Base-by-base conservation (phyloP, 495 filamentous ascomycete species). In the Neurospora sp. region DNA sequence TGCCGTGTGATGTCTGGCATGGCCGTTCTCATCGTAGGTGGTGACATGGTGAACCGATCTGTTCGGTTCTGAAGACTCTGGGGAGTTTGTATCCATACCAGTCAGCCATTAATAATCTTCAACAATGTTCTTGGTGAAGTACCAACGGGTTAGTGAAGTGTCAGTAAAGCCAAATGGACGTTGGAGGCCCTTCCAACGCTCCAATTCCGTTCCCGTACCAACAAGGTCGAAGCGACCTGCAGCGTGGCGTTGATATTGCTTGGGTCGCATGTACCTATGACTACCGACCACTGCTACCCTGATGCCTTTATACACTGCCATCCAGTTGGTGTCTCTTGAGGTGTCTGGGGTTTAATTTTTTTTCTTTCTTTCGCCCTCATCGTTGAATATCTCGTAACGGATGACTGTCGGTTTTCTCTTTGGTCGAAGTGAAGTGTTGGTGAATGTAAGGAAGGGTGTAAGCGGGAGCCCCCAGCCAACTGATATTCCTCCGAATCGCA, bases 401-500 rank as follows among this genome's bases (percentile, higher is more conserved):
- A 65, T 35, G 22, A 35, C 53, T 18, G 27, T 31, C 27, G 2
- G 27, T 31, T 31, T 31, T 31, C 27, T 31, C 27, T 31, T 31
- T 31, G 27, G 27, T 31, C 27, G 27, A 31, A 31, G 27, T 31
- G 27, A 31, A 31, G 27, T 31, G 27, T 31, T 61, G 12, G 53
- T 61, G 12, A 12, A 61, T 61, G 6, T 31, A 14, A 35, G 12
- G 20, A 61, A 35, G 27, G 22, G 48, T 20, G 6, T 65, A 65
- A 35, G 53, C 27, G 27, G 48, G 7, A 35, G 6, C 72, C 77
- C 79, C 79, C 74, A 78, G 75, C 79, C 78, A 79, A 76, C 74
- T 73, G 76, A 78, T 77, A 78, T 76, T 76, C 70, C 72, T 75
- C 74, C 70, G 73, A 77, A 77, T 77, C 78, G 77, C 78, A 75